Base-by-base conservation (phyloP, 208 protist genomes). In the Tritrichomonas foetus region DNA sequence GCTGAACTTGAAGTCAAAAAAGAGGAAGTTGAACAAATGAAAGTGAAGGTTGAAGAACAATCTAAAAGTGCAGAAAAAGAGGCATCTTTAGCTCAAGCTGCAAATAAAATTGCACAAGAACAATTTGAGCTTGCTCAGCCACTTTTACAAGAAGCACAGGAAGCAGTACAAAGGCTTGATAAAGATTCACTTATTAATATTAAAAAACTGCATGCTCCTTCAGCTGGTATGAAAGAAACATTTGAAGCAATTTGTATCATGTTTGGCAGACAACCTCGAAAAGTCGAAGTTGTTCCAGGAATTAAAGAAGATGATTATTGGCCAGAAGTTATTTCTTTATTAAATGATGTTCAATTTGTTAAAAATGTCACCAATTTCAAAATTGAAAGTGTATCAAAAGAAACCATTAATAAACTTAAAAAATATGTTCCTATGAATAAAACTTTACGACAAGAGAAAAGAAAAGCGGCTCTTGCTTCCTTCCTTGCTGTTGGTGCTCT, bases 281-380 rank as follows among this genome's bases (percentile, higher is more conserved):
- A 93, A 33, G 55, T 93, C 0, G 50, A 72, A 69, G 39, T 25
- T 5, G 33, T 25, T 33, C 33, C 55, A 22, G 57, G 57, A 41
- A 2, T 72, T 5, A 49, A 44, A 53, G 55, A 72, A 66, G 89
- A 93, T 50, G 50, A 93, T 41, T 93, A 69, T 44, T 64, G 57
- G 57, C 55, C 89, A 49, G 89, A 64, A 74, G 55, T 33, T n/a
- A 72, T 72, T 39, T 20, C 16, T 50, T 44, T 93, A 25, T 96
- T 99, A 36, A 96, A 96, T 94, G 98, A 99, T 94, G 95, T 97
- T 27, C 98, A 98, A 95, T 99, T 99, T 95, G 97, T 99, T 89
- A 96, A 97, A 72, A 97, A 97, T 95, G 96, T 99, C 69, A 97
- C 98, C 94, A 97, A 97, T 33, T 99, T 98, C 95, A 97, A 99